Evolutionary conservation across 306 rosid genomes (phyloP).

Genomic region (Amphicarpaea edgeworthii): DNA sequence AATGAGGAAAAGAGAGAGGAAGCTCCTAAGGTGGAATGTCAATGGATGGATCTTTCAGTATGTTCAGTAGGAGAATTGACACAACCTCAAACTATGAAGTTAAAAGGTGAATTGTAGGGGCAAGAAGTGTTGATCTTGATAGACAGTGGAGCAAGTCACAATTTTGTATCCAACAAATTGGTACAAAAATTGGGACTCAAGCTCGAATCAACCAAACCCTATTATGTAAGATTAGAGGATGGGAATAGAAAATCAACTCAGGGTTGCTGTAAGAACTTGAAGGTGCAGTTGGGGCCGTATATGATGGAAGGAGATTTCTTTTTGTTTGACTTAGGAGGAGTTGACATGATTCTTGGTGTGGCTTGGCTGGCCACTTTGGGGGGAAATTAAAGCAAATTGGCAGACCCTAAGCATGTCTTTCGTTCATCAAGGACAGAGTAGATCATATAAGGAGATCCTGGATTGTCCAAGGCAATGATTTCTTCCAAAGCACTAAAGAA

Average conservation of each 20-base stretch:
- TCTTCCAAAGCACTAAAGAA: not conserved
- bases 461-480: not conserved
- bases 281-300: not conserved
- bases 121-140: too few relatives aligned
- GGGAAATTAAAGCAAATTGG: not conserved
- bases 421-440: not conserved
- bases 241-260: not conserved
- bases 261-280: not conserved
- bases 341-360: not conserved
- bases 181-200: too few relatives aligned
- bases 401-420: not conserved
- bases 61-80: too few relatives aligned
- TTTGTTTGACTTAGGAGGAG: not conserved
- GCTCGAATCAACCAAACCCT: too few relatives aligned
- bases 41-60: too few relatives aligned
- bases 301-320: not conserved
- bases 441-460: not conserved
- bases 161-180: too few relatives aligned
- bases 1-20: too few relatives aligned
- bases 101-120: too few relatives aligned
- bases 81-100: too few relatives aligned
- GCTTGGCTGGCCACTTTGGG: not conserved
- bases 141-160: too few relatives aligned
- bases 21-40: too few relatives aligned
- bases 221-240: not conserved